Evolutionary conservation across 495 filamentous ascomycete species (phyloP).

Genomic region (Podospora tetraspora): DNA sequence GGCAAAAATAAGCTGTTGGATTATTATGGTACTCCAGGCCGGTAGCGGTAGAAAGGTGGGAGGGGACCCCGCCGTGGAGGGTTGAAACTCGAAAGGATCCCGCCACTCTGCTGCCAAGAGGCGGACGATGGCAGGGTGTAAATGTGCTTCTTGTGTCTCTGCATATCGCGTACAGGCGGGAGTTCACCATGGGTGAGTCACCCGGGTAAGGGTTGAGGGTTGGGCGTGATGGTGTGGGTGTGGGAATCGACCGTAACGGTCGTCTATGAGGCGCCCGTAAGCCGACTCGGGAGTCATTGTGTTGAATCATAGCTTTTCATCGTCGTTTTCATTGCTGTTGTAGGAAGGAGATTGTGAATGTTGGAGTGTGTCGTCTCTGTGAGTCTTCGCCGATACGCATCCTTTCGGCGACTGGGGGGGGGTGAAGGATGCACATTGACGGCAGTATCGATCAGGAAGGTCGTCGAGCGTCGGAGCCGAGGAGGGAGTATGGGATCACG

Average conservation of each 20-base stretch:
- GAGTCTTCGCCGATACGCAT: background rate
- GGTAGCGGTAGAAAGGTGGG: background rate
- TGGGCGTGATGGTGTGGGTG: background rate
- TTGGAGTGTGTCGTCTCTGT: background rate
- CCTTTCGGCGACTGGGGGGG: background rate
- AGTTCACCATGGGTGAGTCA: background rate
- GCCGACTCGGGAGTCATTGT: background rate
- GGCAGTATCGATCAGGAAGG: conserved; percentile 3
- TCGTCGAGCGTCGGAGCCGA: background rate
- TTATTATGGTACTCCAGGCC: background rate
- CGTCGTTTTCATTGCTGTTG: background rate
- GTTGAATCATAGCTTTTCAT: background rate
- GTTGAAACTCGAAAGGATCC: background rate
- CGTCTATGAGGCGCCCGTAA: background rate
- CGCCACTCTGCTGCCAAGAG: conserved; percentile 3
- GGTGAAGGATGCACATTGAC: background rate
- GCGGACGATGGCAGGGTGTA: background rate
- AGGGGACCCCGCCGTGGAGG: background rate
- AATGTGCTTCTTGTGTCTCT: background rate
- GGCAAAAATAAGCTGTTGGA: background rate
- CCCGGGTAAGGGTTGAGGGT: background rate
- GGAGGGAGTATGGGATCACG: background rate
- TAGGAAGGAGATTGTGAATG: background rate
- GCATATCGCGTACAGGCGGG: background rate
- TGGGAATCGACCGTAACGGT: background rate